Base-by-base conservation (phyloP, 2,329 filamentous ascomycete genomes). In the Chaetomium sp. region DNA sequence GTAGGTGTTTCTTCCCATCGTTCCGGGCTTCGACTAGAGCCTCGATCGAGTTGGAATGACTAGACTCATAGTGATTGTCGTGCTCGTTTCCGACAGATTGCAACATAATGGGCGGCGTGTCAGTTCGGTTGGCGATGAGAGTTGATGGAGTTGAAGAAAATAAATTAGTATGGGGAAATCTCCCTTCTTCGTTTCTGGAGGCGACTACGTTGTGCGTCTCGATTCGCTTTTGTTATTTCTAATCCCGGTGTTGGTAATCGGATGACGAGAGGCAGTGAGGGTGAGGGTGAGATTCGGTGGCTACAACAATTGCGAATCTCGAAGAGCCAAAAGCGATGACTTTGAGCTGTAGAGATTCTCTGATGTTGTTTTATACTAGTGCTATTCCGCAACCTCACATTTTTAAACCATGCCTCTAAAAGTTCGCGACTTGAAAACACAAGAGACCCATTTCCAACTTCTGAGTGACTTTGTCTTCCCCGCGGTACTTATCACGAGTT, bases 1-100 rank as follows among this genome's bases (percentile, higher is more conserved):
- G 67, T 4, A 72, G 63, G 23, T 72, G 69, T 47, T 67, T 70
- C 25, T 61, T 69, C 27, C 57, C 65, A 31, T 67, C 70, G 38
- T 33, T 29, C 45, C 67, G 65, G 19, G 70, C 65, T 9, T 62
- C 63, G 4, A 63, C 62, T 7, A 72, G 59, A 29, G 64, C 57
- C 38, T 66, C 67, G 16, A 70, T 42, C 4, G 70, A 70, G 51
- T 63, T 66, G 19, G 65, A 53, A 33, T 67, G 64, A 35, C 63
- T 51, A 6, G 54, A 25, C 23, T 59, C 7, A 55, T 54, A 67
- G 16, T 70, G 69, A 10, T 51, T 38, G 65, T 72, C 69, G 54
- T 70, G 70, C 1, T 56, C 21, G 45, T 29, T 31, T 25, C 33
- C 38, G 49, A 70, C 59, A 31, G 60, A 58, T 47, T 69, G 68